Base-by-base conservation (phyloP, 495 filamentous ascomycete species). In the Penicillium desertorum region DNA sequence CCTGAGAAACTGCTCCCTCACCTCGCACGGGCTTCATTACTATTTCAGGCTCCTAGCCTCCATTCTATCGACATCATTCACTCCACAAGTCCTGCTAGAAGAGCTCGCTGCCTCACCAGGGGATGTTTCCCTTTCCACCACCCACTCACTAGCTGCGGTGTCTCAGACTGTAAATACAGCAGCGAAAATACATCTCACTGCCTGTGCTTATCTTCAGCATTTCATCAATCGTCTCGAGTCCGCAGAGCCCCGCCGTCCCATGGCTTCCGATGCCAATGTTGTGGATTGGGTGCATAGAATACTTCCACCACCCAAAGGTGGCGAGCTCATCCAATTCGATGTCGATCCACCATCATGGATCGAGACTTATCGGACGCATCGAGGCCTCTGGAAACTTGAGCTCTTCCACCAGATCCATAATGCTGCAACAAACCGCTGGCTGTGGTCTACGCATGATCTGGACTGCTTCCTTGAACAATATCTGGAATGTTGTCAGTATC, bases 361-460 rank as follows among this genome's bases (percentile, higher is more conserved):
- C 12, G 50, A 53, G 37, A 4, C 50, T 44, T 30, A 53, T 53
- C 50, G 50, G 50, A 44, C 50, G 23, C 20, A 53, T 53, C 50
- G 37, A n/a, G 37, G 50, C 20, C 34, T 52, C 36, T 52, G 36
- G 32, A 43, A 41, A 42, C 36, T 52, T 27, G 50, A 52, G 32
- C 36, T 52, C 36, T 29, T 52, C 14, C 6, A 17, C 36, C 20
- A 42, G 11, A 52, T 52, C 22, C 12, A 43, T 43, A 52, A 42
- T 52, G 36, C 50, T 9, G 50, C 34, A 52, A 42, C 22, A 52
- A 52, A 39, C 9, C 50, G 17, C 36, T 43, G 36, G 36, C 19
- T 41, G 30, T 52, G 50, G 50, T 52, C 50, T 52, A 42, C 14
- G 20, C 4, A 41, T 42, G 50, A 52, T 41, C 50, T 52, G 11